Evolutionary conservation across 106 monocot genomes (phyloP).

Genomic region (Dendrobium huoshanense): DNA sequence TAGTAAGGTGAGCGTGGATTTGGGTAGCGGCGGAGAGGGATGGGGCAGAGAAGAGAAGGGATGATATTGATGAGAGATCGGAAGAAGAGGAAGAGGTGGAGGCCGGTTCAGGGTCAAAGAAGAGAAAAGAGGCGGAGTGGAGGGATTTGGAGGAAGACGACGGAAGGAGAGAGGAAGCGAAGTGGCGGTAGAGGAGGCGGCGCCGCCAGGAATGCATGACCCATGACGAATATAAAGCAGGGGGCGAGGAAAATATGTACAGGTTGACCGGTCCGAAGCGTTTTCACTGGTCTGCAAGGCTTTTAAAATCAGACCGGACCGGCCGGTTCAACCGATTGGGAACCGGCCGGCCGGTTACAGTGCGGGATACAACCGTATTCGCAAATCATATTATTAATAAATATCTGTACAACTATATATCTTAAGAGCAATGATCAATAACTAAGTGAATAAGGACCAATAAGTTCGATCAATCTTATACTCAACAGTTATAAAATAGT

Average conservation of each 20-base stretch:
- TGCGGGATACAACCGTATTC: no score
- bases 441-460: no score
- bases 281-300: background rate
- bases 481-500: no score
- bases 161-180: background rate
- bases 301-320: no score
- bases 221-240: background rate
- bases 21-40: slow-evolving; percentile 19
- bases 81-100: slow-evolving; percentile 1
- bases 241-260: background rate
- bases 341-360: no score
- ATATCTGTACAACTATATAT: no score
- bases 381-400: no score
- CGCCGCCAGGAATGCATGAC: slow-evolving; percentile 3
- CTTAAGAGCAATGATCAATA: no score
- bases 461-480: no score
- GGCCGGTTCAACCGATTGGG: no score
- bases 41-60: slow-evolving; percentile 17
- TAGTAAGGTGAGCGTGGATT: slow-evolving; percentile 44
- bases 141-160: background rate
- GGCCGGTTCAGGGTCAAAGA: background rate
- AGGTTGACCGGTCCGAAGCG: background rate
- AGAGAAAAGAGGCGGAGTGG: background rate
- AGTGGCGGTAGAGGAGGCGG: background rate
- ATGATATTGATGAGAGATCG: slow-evolving; percentile 2